Evolutionary conservation across 2,329 filamentous ascomycete species (phyloP).

Genomic region (Blumeriella jaapii): DNA sequence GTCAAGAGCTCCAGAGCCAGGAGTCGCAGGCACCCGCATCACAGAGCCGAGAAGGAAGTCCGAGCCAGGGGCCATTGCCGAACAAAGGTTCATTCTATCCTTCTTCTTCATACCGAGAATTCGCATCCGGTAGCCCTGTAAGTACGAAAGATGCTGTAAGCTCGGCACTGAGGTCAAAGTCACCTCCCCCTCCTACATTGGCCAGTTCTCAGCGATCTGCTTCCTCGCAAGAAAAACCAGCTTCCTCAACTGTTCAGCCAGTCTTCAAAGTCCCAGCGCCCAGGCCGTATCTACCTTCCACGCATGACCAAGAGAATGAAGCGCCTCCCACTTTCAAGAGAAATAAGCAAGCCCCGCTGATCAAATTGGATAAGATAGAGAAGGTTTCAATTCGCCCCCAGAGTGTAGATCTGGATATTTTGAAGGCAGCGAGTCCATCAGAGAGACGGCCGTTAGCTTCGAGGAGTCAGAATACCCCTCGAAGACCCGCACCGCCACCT

Average conservation of each 20-base stretch:
- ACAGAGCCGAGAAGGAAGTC: conserved; percentile 11
- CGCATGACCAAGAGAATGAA: conserved; percentile 78
- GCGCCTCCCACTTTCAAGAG: conserved; percentile 56
- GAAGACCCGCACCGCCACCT: conserved; percentile 65
- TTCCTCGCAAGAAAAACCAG: conserved; percentile 31
- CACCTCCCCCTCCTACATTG: conserved; percentile 22
- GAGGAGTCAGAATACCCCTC: conserved; percentile 58
- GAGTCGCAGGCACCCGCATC: conserved; percentile 8
- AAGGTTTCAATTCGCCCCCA: conserved; percentile 41
- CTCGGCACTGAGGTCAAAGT: conserved; percentile 22
- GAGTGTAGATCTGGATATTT: conserved; percentile 32
- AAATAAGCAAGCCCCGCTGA: conserved; percentile 23
- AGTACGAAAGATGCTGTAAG: conserved; percentile 30
- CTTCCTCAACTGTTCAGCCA: conserved; percentile 34
- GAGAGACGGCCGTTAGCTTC: conserved; percentile 44
- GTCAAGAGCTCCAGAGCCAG: conserved; percentile 24
- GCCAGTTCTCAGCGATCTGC: conserved; percentile 22
- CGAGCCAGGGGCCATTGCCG: conserved; percentile 19
- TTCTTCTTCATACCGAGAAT: conserved; percentile 19
- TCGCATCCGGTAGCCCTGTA: conserved; percentile 46
- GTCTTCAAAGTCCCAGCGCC: conserved; percentile 46
- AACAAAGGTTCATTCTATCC: conserved; percentile 28
- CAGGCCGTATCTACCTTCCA: conserved; percentile 46
- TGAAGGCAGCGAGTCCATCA: conserved; percentile 34
- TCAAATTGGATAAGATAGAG: conserved; percentile 27